These are phyloP conservation scores for Typha latifolia DNA, from an alignment of 176 grass and related monocot genomes.

Conservation along the genomic window DNA sequence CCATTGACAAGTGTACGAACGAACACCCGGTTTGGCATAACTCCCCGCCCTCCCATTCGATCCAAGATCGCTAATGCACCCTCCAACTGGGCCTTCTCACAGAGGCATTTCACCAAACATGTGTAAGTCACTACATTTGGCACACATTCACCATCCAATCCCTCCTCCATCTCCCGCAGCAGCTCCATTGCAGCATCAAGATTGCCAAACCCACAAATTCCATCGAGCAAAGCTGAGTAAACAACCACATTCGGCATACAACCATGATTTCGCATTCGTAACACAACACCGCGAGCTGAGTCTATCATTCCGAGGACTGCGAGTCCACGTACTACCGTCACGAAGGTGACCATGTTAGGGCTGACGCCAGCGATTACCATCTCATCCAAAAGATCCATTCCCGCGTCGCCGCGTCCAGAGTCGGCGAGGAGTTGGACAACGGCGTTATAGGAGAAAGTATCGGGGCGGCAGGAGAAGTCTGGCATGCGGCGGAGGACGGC, in stretches of 20 bases:
- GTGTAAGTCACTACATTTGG: constrained; percentile 84
- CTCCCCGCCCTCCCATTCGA: constrained; percentile 47
- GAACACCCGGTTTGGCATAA: constrained; percentile 50
- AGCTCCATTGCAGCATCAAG: constrained; percentile 29
- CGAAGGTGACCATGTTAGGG: constrained; percentile 41
- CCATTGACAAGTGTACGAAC: constrained; percentile 44
- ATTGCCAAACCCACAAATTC: constrained; percentile 38
- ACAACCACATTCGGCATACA: constrained; percentile 52
- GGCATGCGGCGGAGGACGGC: constrained; percentile 31
- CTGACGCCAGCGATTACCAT: constrained; percentile 31
- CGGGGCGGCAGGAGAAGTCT: constrained; percentile 26
- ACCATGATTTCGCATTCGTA: constrained; percentile 45
- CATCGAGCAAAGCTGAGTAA: constrained; percentile 59
- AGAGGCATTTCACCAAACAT: constrained; percentile 84
- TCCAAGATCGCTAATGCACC: constrained; percentile 51
- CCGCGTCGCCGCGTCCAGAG: constrained; percentile 13
- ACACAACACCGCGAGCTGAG: constrained; percentile 36
- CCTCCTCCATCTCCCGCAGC: constrained; percentile 50
- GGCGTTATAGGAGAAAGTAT: constrained; percentile 29
- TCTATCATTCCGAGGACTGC: constrained; percentile 33
- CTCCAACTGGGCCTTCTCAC: constrained; percentile 24
- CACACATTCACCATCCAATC: constrained; percentile 19
- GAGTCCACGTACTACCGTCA: constrained; percentile 49
- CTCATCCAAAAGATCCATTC: constrained; percentile 37
- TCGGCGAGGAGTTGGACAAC: constrained; percentile 18